phyloP scores from a whole-genome alignment of 78 protist genomes.

The Dictyostelium purpureum region DNA sequence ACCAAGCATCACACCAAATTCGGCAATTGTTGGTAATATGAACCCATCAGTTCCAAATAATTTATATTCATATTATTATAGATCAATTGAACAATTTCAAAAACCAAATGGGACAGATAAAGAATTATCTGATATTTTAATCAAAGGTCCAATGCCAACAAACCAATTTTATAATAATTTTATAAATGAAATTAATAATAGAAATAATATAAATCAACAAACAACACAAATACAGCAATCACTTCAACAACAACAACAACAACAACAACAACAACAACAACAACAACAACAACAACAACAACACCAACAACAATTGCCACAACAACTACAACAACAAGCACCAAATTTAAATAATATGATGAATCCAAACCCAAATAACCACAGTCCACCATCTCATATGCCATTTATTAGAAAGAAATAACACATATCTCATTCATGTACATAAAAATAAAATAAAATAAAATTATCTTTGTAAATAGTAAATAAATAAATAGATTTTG shows the following conservation, averaged over 20 bases:
- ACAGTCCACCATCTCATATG: neutral
- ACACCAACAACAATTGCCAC: neutral
- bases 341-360: neutral
- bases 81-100: conserved; percentile 14
- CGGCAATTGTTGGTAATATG: neutral
- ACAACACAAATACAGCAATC: too few species aligned
- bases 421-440: neutral
- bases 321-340: neutral
- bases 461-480: neutral
- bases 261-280: neutral
- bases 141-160: neutral
- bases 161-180: neutral
- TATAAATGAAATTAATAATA: neutral
- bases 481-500: neutral
- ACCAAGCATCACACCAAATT: neutral
- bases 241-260: neutral
- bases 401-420: neutral
- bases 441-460: neutral
- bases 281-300: neutral
- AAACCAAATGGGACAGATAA: neutral
- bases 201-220: neutral
- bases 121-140: neutral
- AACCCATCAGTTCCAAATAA: neutral
- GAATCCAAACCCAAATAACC: neutral
- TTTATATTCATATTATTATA: neutral